These are phyloP conservation scores for Backusella australiensis DNA, from an alignment of 192 early-diverging fungal species.

Conservation along the genomic window DNA sequence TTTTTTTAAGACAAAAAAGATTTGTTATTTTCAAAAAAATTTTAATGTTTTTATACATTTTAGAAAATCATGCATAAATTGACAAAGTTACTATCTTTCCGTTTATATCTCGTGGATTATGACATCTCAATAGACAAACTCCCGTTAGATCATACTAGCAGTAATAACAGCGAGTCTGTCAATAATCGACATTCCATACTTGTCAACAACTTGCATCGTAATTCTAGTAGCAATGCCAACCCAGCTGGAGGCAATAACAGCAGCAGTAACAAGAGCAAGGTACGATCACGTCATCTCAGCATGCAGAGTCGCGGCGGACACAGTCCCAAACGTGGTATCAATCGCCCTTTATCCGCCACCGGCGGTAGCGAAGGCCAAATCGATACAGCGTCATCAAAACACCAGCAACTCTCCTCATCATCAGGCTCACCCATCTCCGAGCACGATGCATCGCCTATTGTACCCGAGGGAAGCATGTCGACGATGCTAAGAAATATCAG, in stretches of 20 bases:
- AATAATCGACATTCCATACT: constrained; percentile 28
- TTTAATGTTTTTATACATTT: neutral
- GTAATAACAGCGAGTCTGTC: neutral
- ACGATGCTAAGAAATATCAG: neutral
- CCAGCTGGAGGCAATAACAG: neutral
- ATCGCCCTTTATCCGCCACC: constrained; percentile 17
- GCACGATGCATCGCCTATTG: neutral
- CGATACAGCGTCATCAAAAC: neutral
- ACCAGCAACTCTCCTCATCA: neutral
- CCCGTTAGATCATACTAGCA: neutral
- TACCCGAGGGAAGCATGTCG: constrained; percentile 9
- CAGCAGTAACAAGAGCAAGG: constrained; percentile 9
- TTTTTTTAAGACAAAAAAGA: neutral
- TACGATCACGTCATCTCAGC: constrained; percentile 33
- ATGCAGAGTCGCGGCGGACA: constrained; percentile 28
- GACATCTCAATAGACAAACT: constrained; percentile 31
- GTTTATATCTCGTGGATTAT: constrained; percentile 61
- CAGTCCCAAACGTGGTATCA: constrained; percentile 3
- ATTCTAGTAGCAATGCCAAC: neutral
- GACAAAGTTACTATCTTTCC: constrained; percentile 55
- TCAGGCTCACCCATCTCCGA: neutral
- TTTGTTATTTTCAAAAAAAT: neutral
- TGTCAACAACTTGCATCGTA: neutral
- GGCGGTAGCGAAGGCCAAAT: constrained; percentile 28
- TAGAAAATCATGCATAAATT: constrained; percentile 63